Evolutionary conservation across 2,329 filamentous ascomycete species (phyloP).

Genomic region (Neonectria magnoliae): DNA sequence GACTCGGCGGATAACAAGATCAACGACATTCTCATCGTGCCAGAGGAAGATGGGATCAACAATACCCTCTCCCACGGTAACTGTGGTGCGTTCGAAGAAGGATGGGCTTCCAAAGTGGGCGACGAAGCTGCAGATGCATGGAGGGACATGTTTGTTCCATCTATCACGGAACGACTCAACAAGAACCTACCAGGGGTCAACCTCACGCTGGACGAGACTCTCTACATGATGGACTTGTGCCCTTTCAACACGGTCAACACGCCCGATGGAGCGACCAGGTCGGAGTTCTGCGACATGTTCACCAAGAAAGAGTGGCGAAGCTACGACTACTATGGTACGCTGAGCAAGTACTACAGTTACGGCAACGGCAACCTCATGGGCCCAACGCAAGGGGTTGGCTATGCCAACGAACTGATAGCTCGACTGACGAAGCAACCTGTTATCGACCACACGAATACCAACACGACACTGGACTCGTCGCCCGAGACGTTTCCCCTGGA

Average conservation of each 20-base stretch:
- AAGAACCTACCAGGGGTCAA: constrained; percentile 73
- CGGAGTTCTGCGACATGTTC: constrained; percentile 82
- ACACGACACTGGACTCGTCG: constrained; percentile 77
- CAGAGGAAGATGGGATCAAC: constrained; percentile 74
- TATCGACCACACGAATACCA: constrained; percentile 77
- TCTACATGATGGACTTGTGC: constrained; percentile 88
- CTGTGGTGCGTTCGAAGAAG: constrained; percentile 76
- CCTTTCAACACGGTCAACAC: constrained; percentile 83
- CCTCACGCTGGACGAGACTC: constrained; percentile 68
- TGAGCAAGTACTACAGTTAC: constrained; percentile 88
- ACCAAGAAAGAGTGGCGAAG: constrained; percentile 75
- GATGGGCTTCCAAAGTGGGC: constrained; percentile 59
- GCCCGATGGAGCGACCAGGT: constrained; percentile 58
- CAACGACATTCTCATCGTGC: constrained; percentile 72
- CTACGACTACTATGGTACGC: constrained; percentile 83
- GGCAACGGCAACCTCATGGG: constrained; percentile 81
- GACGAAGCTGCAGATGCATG: constrained; percentile 65
- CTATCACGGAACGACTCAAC: constrained; percentile 77
- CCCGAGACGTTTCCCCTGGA: constrained; percentile 78
- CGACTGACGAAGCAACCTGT: constrained; percentile 77
- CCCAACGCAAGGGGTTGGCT: constrained; percentile 87
- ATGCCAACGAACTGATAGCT: constrained; percentile 86
- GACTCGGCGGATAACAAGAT: constrained; percentile 55
- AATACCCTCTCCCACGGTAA: constrained; percentile 83
- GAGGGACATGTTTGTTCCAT: constrained; percentile 70